These are phyloP conservation scores for Aureobasidium subglaciale DNA, from an alignment of 2,329 filamentous ascomycete genomes.

Conservation along the genomic window DNA sequence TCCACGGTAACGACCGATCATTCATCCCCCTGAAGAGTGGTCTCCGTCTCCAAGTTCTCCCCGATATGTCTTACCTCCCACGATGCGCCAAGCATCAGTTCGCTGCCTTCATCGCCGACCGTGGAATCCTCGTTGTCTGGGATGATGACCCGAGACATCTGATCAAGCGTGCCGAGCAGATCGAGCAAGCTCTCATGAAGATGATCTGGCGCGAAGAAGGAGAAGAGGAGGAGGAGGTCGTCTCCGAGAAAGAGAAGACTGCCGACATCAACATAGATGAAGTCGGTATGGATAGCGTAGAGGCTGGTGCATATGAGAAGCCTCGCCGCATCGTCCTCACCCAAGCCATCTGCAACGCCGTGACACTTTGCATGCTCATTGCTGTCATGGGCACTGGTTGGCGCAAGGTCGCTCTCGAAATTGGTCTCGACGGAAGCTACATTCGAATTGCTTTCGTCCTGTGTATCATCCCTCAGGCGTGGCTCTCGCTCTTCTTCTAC, in stretches of 20 bases:
- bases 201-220: conserved; percentile 50
- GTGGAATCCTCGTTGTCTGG: conserved; percentile 55
- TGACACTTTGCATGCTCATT: conserved; percentile 48
- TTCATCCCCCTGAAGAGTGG: conserved; percentile 54
- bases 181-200: conserved; percentile 49
- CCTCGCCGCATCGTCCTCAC: conserved; percentile 47
- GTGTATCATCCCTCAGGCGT: conserved; percentile 49
- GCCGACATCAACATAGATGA: conserved; percentile 28
- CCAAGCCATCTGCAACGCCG: conserved; percentile 47
- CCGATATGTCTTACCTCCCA: conserved; percentile 50
- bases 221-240: conserved; percentile 37
- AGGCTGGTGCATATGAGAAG: conserved; percentile 31
- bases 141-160: conserved; percentile 54
- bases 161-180: conserved; percentile 43
- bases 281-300: conserved; percentile 29
- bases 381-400: conserved; percentile 51
- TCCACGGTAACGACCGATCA: conserved; percentile 43
- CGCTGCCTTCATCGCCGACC: conserved; percentile 56
- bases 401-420: conserved; percentile 48
- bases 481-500: conserved; percentile 51
- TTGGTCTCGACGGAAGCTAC: conserved; percentile 47
- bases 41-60: conserved; percentile 56
- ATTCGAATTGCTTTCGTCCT: conserved; percentile 48
- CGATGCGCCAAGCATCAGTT: conserved; percentile 58
- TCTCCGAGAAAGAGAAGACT: conserved; percentile 32